These are phyloP conservation scores for Jatropha multifida DNA, from an alignment of 441 rosid genomes.

Conservation along the genomic window DNA sequence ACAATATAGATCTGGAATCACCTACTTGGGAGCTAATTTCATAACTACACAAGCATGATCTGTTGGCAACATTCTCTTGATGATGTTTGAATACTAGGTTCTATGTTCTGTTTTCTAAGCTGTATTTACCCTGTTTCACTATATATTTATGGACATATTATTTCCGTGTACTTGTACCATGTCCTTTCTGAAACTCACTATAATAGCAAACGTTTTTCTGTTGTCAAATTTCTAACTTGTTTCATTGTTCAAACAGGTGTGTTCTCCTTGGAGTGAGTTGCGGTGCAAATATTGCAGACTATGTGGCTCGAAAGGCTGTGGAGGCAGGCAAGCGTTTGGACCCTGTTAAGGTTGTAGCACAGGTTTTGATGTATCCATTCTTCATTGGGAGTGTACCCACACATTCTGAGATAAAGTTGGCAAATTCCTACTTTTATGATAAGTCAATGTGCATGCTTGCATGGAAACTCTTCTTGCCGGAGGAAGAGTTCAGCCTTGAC, in stretches of 20 bases:
- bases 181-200: neutral
- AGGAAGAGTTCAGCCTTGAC: constrained; percentile 76
- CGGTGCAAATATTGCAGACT: constrained; percentile 87
- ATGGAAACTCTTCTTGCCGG: constrained; percentile 87
- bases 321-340: constrained; percentile 73
- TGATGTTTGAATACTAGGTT: neutral
- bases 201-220: neutral
- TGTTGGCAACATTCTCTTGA: neutral
- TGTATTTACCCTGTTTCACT: neutral
- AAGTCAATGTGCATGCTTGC: constrained; percentile 75
- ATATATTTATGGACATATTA: neutral
- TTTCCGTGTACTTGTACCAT: neutral
- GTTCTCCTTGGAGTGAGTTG: constrained; percentile 92
- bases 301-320: constrained; percentile 76
- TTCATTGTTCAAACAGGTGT: constrained; percentile 54
- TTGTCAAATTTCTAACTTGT: constrained; percentile 11
- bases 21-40: neutral
- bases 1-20: neutral
- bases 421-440: constrained; percentile 89
- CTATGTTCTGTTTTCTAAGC: neutral
- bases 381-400: constrained; percentile 82
- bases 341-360: constrained; percentile 92
- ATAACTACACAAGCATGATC: neutral
- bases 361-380: constrained; percentile 87
- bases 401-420: constrained; percentile 81